A percentile compares a stretch with the other conserved stretches of the same genome.
phyloP scores from a whole-genome alignment of 495 filamentous ascomycete species.

The Schizothecium vesticola region DNA sequence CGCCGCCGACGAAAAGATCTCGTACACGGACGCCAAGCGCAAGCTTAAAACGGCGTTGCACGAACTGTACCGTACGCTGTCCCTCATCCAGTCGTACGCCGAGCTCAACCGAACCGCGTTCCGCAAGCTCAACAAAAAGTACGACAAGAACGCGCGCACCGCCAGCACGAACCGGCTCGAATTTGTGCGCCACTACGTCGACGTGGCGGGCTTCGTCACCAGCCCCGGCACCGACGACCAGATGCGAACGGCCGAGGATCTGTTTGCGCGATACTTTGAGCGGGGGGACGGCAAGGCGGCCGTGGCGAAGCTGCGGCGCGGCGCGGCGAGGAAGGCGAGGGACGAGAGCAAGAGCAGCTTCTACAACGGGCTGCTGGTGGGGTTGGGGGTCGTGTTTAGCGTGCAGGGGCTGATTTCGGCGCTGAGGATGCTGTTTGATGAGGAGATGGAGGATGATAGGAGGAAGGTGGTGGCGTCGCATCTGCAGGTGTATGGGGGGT shows the following conservation, averaged over 20 bases:
- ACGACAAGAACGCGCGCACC: conserved; percentile 81
- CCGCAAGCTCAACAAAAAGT: conserved; percentile 98
- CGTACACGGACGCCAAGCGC: conserved; percentile 80
- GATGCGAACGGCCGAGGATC: conserved; percentile 74
- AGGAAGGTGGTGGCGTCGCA: conserved; percentile 61
- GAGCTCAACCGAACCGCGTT: conserved; percentile 87
- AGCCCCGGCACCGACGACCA: conserved; percentile 73
- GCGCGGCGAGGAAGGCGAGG: conserved; percentile 40
- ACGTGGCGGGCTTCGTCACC: conserved; percentile 84
- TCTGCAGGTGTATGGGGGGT: conserved; percentile 79
- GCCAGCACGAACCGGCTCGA: conserved; percentile 42
- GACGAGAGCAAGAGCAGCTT: conserved; percentile 64
- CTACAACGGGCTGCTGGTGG: conserved; percentile 70
- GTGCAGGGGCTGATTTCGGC: conserved; percentile 71
- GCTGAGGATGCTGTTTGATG: conserved; percentile 45
- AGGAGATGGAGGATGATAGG: conserved; percentile 41
- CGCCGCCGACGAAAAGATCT: conserved; percentile 48
- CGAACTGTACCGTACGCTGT: conserved; percentile 87
- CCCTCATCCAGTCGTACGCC: conserved; percentile 85
- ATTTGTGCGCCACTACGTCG: conserved; percentile 89
- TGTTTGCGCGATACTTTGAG: conserved; percentile 91
- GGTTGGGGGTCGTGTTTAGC: conserved; percentile 64
- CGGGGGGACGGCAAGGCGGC: conserved; percentile 86
- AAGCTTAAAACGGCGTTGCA: conserved; percentile 86
- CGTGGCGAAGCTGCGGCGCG: conserved; percentile 68